phyloP scores from a whole-genome alignment of 78 protist species.

The Mastigamoeba balamuthi region DNA sequence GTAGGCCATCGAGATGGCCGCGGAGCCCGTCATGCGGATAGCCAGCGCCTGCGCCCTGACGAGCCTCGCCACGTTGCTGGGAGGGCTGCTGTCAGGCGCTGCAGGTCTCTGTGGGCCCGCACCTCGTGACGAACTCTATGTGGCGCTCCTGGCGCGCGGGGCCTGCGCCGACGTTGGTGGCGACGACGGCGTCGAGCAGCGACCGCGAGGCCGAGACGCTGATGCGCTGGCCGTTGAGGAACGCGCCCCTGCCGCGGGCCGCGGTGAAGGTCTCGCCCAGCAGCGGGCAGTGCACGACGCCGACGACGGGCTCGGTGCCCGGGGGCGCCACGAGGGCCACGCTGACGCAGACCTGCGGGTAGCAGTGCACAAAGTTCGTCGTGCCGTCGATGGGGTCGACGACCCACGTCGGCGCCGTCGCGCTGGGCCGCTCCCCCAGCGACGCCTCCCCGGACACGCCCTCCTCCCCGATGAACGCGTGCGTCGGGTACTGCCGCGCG shows the following conservation, averaged over 20 bases:
- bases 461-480: too few relatives aligned
- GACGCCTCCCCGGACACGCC: too few relatives aligned
- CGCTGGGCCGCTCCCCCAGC: too few relatives aligned
- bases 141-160: too few relatives aligned
- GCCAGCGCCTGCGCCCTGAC: too few relatives aligned
- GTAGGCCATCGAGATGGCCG: constrained; percentile 54
- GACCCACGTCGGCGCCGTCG: constrained; percentile 82
- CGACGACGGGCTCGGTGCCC: constrained; percentile 15
- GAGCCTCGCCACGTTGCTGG: too few relatives aligned
- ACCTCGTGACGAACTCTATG: too few relatives aligned
- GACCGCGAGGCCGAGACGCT: neutral
- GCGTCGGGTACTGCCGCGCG: too few relatives aligned
- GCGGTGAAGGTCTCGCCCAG: constrained; percentile 52
- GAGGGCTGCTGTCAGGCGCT: too few relatives aligned
- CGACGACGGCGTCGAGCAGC: constrained; percentile 19
- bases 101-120: too few relatives aligned
- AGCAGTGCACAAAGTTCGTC: constrained; percentile 63
- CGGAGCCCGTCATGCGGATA: constrained; percentile 37
- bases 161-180: constrained; percentile 46
- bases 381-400: constrained; percentile 87
- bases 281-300: constrained; percentile 39
- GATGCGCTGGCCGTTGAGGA: constrained; percentile 25
- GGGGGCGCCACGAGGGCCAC: constrained; percentile 43
- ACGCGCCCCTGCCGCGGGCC: constrained; percentile 33
- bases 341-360: neutral